phyloP scores from a whole-genome alignment of 2,329 filamentous ascomycete genomes.

The Arthroderma sp. region DNA sequence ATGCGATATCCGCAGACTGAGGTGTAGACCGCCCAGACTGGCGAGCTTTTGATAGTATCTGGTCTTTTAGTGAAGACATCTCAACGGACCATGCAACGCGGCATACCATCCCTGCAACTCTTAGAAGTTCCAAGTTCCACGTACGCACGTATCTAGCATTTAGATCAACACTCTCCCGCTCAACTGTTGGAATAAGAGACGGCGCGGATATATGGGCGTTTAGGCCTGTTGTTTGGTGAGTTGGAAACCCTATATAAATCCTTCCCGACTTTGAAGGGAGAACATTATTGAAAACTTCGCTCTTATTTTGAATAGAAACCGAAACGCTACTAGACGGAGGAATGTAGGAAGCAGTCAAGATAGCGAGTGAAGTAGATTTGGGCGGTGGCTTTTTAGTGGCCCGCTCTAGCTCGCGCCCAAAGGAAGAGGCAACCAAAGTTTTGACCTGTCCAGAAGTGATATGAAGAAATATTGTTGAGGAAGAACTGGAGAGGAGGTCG shows the following conservation, averaged over 20 bases:
- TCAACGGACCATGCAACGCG: conserved; percentile 78
- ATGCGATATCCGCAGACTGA: conserved; percentile 49
- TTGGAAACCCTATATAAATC: conserved; percentile 96
- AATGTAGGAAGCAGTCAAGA: conserved; percentile 83
- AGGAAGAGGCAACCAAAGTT: conserved; percentile 58
- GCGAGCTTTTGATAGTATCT: conserved; percentile 34
- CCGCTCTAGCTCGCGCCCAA: conserved; percentile 77
- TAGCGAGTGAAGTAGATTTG: conserved; percentile 69
- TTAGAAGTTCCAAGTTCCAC: conserved; percentile 90
- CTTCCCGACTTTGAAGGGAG: conserved; percentile 78
- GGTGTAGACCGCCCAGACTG: conserved; percentile 39
- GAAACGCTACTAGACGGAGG: conserved; percentile 56
- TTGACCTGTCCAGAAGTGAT: conserved; percentile 73
- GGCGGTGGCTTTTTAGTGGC: conserved; percentile 96
- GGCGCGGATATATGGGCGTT: conserved; percentile 91
- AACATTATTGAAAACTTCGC: conserved; percentile 79
- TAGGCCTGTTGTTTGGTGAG: conserved; percentile 88
- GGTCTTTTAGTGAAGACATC: conserved; percentile 61
- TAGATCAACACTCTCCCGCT: conserved; percentile 90
- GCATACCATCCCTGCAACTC: conserved; percentile 79
- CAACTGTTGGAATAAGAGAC: conserved; percentile 91
- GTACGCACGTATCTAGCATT: conserved; percentile 89
- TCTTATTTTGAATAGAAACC: conserved; percentile 20
- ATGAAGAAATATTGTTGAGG: conserved; percentile 73
- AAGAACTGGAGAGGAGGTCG: conserved; percentile 57